Evolutionary conservation across 352 stramenopile genomes (phyloP), one percentile per base, ranked within the genome.

Genomic region (Globisporangium echinulatum): DNA sequence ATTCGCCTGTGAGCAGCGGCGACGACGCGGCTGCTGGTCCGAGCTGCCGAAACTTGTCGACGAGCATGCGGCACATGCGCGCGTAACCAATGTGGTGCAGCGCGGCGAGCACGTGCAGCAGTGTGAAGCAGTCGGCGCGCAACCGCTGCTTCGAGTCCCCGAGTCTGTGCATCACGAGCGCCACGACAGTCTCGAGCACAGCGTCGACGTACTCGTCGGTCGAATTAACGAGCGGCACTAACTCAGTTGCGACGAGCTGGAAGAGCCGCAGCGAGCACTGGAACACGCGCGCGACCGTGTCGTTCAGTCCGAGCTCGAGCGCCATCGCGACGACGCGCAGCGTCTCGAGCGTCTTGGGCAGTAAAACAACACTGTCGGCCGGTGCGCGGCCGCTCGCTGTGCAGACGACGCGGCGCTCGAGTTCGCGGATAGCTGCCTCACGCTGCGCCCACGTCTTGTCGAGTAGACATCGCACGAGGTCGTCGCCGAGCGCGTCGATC

Each of bases 371-470:
- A 4, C 75, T 80, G 9, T 87, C 78, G 1, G 65, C 43, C 13
- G 69, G 56, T 2, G 70, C 53, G 61, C 76, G 75, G 15, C 75
- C 73, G 56, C 71, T 90, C 1, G 63, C 68, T 14, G 75, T 83
- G 37, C 74, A 79, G 0, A 87, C 56, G 0, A 93, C 77, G 37
- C 82, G 70, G 5, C 80, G 82, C 48, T 93, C 82, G 4, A 93
- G 74, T 44, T 92, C 82, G 5, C 84, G 82, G 33, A 93, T 67
- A 2, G 82, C 84, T 6, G 80, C 78, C 49, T 93, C 84, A 2
- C 84, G 73, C 19, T 88, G 82, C 15, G 84, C 76, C 84, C 84
- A 93, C 2, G 75, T 79, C 19, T 93, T 93, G 60, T 93, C 84
- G 1, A 93, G 62, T 6, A 93, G 57, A 63, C 84, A 93, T 1